Base-by-base conservation (phyloP, 176 grass and related monocot species). In the Juncus effusus region DNA sequence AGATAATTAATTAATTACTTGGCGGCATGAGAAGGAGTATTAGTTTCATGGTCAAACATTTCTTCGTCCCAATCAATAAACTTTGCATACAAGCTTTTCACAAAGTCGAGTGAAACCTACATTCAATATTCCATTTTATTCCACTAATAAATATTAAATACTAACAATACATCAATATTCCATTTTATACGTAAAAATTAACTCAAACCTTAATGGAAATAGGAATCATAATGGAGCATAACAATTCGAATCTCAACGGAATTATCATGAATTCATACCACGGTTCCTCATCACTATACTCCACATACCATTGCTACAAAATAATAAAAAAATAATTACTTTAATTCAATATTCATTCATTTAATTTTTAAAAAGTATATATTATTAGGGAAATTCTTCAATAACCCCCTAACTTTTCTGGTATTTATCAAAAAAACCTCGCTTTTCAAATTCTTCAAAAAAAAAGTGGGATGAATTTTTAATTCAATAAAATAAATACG, bases 41-140 rank as follows among this genome's bases (percentile, higher is more conserved):
- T 75, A 45, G 88, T 91, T 79, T 96, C 87, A 44, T 74, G 62
- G 77, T 96, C 92, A 77, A 83, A 96, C 79, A 96, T 96, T 75
- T 96, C 87, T 76, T 88, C 92, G 47, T 96, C 92, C 92, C 92
- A 96, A 66, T 96, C 92, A 84, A 96, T 96, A 65, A 96, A 96
- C 82, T 96, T 96, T 6, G 92, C 92, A 66, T 96, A 96, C 35
- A 96, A 54, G 70, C 92, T 80, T 79, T 96, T 96, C 63, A 96
- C 82, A 44, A 96, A 87, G 72, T 96, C 92, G 60, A 96, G 73
- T 74, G 92, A 96, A 85, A 96, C 87, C 92, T 96, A 73, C 38
- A 49, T 28, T 28, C 19, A 28, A 28, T 28, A 28, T 28, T 28
- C 19, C 19, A 66, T 74, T 69, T 71, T 60, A 62, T 63, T 2